Evolutionary conservation across 495 filamentous ascomycete species (phyloP).

Genomic region (Tuber brumale): DNA sequence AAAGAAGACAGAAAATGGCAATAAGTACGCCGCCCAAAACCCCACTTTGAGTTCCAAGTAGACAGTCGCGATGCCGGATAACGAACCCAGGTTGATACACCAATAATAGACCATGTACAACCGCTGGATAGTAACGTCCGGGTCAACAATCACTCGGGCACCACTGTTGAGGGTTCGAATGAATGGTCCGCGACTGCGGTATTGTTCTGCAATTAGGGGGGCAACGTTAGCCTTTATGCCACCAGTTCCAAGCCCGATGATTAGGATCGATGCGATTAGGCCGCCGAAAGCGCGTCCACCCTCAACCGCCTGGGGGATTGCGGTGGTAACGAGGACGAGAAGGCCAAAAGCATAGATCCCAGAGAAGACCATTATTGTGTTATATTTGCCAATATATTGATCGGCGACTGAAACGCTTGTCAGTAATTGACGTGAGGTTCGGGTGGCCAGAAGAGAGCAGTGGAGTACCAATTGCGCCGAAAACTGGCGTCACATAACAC

Average conservation of each 20-base stretch:
- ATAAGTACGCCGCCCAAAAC: conserved; percentile 63
- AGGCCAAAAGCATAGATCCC: conserved; percentile 58
- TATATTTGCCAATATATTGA: conserved; percentile 62
- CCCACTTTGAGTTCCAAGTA: conserved; percentile 61
- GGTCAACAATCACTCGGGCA: conserved; percentile 64
- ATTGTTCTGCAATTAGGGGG: conserved; percentile 56
- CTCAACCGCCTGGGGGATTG: conserved; percentile 56
- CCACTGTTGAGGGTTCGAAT: conserved; percentile 50
- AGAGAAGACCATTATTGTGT: conserved; percentile 58
- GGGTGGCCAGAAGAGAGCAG: conserved; percentile 14
- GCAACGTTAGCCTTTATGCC: conserved; percentile 61
- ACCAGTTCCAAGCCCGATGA: conserved; percentile 59
- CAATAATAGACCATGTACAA: conserved; percentile 61
- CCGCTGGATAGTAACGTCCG: conserved; percentile 55
- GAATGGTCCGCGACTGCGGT: conserved; percentile 45
- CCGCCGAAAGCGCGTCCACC: conserved; percentile 52
- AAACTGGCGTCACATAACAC: conserved; percentile 64
- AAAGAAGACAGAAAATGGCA: conserved; percentile 57
- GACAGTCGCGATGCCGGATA: conserved; percentile 48
- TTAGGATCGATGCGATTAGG: conserved; percentile 56
- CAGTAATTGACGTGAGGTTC: conserved; percentile 46
- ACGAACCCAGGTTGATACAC: conserved; percentile 63
- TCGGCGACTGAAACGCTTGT: conserved; percentile 52
- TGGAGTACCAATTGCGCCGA: conserved; percentile 41
- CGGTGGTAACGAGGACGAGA: conserved; percentile 57